These are phyloP conservation scores for Diutina rugosa DNA, from an alignment of 1,139 yeast genomes.

Conservation along the genomic window DNA sequence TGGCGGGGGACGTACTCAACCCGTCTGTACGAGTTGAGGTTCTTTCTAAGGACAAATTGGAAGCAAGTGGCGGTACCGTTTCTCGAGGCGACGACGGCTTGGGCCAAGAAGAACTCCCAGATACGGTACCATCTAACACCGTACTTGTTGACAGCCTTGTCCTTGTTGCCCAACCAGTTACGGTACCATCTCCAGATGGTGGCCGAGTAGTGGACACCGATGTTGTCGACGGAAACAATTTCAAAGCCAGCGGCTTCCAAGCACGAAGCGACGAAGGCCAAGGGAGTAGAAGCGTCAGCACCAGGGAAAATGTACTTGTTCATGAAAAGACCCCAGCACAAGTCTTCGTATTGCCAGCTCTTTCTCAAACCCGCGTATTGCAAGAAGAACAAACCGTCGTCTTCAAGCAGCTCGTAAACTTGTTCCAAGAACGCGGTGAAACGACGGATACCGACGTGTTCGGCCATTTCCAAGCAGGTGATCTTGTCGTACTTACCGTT, in stretches of 20 bases:
- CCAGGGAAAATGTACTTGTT: slow-evolving; percentile 96
- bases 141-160: slow-evolving; percentile 63
- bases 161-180: slow-evolving; percentile 84
- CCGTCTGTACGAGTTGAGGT: slow-evolving; percentile 74
- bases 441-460: slow-evolving; percentile 89
- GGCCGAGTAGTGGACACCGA: slow-evolving; percentile 88
- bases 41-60: slow-evolving; percentile 86
- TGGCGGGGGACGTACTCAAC: slow-evolving; percentile 70
- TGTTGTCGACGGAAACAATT: slow-evolving; percentile 71
- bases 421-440: slow-evolving; percentile 64
- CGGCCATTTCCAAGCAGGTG: slow-evolving; percentile 91
- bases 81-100: slow-evolving; percentile 73
- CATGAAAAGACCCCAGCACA: slow-evolving; percentile 92
- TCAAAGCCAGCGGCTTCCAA: slow-evolving; percentile 84
- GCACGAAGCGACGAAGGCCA: slow-evolving; percentile 65
- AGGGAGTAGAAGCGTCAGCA: slow-evolving; percentile 93
- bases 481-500: slow-evolving; percentile 72
- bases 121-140: slow-evolving; percentile 88
- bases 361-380: slow-evolving; percentile 90
- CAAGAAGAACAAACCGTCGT: slow-evolving; percentile 77
- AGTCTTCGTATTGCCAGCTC: slow-evolving; percentile 90
- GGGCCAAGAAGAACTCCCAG: slow-evolving; percentile 86
- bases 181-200: slow-evolving; percentile 94
- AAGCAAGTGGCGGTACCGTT: slow-evolving; percentile 91
- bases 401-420: slow-evolving; percentile 78